phyloP scores from a whole-genome alignment of 805 yeast species.

The Wilhelminamyces savonicus region DNA sequence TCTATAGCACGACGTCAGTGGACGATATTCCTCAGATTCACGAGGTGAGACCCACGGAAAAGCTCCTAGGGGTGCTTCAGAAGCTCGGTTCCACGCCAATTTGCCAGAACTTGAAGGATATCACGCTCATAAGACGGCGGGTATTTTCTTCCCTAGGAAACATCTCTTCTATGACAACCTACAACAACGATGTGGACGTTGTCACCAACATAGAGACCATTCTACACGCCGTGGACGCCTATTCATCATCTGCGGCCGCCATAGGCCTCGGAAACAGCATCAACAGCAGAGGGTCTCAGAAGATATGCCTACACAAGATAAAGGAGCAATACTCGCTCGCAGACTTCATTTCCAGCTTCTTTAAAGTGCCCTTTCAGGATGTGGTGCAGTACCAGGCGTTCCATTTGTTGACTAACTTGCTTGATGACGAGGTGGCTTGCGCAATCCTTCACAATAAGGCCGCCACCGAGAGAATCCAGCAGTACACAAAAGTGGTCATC shows the following conservation, averaged over 20 bases:
- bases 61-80: neutral
- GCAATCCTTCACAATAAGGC: constrained; percentile 8
- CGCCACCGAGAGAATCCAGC: constrained; percentile 6
- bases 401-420: constrained; percentile 27
- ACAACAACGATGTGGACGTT: constrained; percentile 15
- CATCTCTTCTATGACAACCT: constrained; percentile 25
- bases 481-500: constrained; percentile 19
- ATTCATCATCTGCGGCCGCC: constrained; percentile 23
- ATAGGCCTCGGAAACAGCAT: constrained; percentile 32
- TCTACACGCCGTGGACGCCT: constrained; percentile 10
- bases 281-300: constrained; percentile 11
- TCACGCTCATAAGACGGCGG: constrained; percentile 14
- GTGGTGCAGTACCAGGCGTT: constrained; percentile 31
- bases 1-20: constrained; percentile 16
- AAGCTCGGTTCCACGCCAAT: neutral
- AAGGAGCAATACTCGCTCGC: constrained; percentile 2
- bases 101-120: constrained; percentile 3
- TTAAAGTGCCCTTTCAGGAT: constrained; percentile 17
- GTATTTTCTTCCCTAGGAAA: constrained; percentile 30
- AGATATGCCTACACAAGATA: constrained; percentile 5
- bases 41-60: constrained; percentile 1
- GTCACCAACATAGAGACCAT: constrained; percentile 9
- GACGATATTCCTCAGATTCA: constrained; percentile 5
- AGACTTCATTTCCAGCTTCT: constrained; percentile 14
- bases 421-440: constrained; percentile 10